These are phyloP conservation scores for Pichia insulana DNA, from an alignment of 805 yeast species.

Conservation along the genomic window DNA sequence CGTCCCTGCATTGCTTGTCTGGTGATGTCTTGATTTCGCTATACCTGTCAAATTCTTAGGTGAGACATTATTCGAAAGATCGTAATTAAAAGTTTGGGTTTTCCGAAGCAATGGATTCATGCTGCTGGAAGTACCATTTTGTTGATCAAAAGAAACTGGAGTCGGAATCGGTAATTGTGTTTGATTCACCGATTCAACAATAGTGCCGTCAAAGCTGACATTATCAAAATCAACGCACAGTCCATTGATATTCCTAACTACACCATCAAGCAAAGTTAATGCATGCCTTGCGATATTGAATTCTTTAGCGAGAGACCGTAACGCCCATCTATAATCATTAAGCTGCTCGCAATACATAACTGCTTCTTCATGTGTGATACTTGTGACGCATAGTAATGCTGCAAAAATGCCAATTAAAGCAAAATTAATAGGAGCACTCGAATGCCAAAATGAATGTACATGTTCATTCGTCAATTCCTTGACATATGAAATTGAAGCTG, in stretches of 20 bases:
- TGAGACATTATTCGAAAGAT: slow-evolving; percentile 5
- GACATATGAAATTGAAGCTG: slow-evolving; percentile 76
- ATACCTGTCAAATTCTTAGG: slow-evolving; percentile 3
- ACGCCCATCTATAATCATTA: slow-evolving; percentile 65
- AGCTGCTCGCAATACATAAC: slow-evolving; percentile 57
- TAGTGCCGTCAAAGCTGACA: not conserved
- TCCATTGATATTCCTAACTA: slow-evolving; percentile 71
- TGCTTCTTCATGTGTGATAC: slow-evolving; percentile 54
- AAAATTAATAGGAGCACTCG: slow-evolving; percentile 68
- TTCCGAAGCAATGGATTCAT: not conserved
- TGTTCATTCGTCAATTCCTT: slow-evolving; percentile 72
- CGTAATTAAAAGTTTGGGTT: not conserved
- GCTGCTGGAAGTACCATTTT: not conserved
- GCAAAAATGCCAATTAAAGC: slow-evolving; percentile 86
- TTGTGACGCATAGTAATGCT: slow-evolving; percentile 63
- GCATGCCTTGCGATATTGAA: slow-evolving; percentile 77
- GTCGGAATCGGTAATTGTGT: not conserved
- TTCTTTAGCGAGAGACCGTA: slow-evolving; percentile 66
- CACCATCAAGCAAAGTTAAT: slow-evolving; percentile 57
- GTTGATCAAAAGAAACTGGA: not conserved
- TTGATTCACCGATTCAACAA: not conserved
- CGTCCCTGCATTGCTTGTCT: not conserved
- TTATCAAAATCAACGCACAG: slow-evolving; percentile 28
- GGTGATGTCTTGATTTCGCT: not conserved
- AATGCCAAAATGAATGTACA: slow-evolving; percentile 84